Evolutionary conservation across 2,329 filamentous ascomycete species (phyloP).

Genomic region (Arachnomyces sp.): DNA sequence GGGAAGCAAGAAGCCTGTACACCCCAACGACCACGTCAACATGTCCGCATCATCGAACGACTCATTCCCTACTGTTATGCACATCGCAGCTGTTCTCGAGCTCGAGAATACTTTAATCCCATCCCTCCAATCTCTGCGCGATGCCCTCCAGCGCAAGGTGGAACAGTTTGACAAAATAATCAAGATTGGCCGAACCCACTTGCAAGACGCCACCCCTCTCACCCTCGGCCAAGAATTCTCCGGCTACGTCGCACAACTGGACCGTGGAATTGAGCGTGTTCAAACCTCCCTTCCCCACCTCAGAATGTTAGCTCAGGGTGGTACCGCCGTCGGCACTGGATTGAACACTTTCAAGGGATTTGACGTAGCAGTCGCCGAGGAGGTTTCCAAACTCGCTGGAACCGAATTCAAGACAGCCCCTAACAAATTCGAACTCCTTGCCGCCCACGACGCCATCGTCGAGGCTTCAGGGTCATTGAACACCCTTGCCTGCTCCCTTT

Average conservation of each 20-base stretch:
- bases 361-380: constrained; percentile 81
- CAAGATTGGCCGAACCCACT: constrained; percentile 96
- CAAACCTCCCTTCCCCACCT: constrained; percentile 76
- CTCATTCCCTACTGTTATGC: constrained; percentile 99
- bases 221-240: constrained; percentile 97
- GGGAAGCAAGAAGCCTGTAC: constrained; percentile 96
- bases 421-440: constrained; percentile 97
- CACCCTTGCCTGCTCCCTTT: constrained; percentile 81
- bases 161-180: constrained; percentile 89
- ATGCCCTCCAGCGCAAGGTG: constrained; percentile 79
- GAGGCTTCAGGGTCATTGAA: constrained; percentile 91
- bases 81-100: constrained; percentile 94
- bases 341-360: constrained; percentile 98
- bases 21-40: constrained; percentile 99
- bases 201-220: constrained; percentile 93
- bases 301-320: constrained; percentile 82
- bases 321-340: constrained; percentile 92
- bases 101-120: constrained; percentile 80
- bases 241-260: constrained; percentile 90
- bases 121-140: constrained; percentile 69
- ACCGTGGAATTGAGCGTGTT: constrained; percentile 80
- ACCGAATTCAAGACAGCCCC: constrained; percentile 91
- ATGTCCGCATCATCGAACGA: constrained; percentile 98
- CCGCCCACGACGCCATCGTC: constrained; percentile 90
- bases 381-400: constrained; percentile 87